Evolutionary conservation across 1,284 basidiomycete genomes (phyloP), one percentile per base, ranked within the genome.

Genomic region (Malassezia brasiliensis): DNA sequence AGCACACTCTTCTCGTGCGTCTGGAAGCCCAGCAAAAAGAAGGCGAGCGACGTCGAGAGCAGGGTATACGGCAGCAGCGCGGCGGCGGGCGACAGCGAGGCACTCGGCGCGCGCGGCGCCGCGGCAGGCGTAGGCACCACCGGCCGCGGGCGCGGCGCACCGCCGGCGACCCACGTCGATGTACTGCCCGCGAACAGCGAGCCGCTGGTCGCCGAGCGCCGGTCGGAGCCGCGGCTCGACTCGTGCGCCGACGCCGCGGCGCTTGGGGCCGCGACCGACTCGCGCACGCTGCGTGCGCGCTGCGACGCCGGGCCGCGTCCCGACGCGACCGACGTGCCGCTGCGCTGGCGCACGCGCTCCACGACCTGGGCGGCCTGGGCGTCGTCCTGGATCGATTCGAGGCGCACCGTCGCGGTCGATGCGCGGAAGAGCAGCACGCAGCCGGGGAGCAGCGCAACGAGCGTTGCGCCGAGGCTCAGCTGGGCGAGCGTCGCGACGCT

Each of bases 11-110:
- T 94, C 76, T 94, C 90, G 76, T 93, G 90, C 28, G 90, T 90
- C 72, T 94, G 90, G 75, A 94, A 93, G 7, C 89, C 90, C 77
- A 94, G 91, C 22, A 96, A 78, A 77, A 90, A 94, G 79, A 94
- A 93, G 4, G 88, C 85, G 78, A 91, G 68, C 3, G 70, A 65
- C 6, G 69, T 62, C 35, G 59, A 63, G 35, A 68, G 30, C 19
- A 75, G 64, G 32, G 74, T 75, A 42, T 73, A 74, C 4, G 63
- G 69, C 4, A 74, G 59, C 50, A 74, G 59, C 20, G 57, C 55
- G 0, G 71, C 69, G 5, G 74, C 86, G 83, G 25, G 85, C 81
- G 45, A 84, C 41, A n/a, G 80, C 78, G 0, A 85, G 83, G 34
- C 87, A 65, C 4, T 69, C 12, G 39, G 17, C 28, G 49, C 41